Evolutionary conservation across 73 alveolate genomes (phyloP), one percentile per base, ranked within the genome.

Genomic region (Diophrys appendiculata): DNA sequence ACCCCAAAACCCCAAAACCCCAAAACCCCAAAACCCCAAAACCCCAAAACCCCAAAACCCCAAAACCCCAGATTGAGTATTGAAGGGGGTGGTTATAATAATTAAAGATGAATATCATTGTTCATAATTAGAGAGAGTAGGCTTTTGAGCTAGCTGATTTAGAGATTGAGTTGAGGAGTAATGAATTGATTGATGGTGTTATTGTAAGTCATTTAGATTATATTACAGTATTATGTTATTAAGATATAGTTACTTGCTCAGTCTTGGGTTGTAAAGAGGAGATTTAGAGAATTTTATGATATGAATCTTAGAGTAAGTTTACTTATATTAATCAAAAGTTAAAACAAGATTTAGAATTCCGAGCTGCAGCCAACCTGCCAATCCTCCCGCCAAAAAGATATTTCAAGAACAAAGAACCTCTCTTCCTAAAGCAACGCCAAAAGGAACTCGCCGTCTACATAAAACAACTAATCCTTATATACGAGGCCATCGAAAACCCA

Each of bases 401-500:
- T 14, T 73, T 82, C 72, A 71, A 60, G 54, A 82, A 82, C 60
- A 72, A 5, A 5, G 64, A 54, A 64, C 65, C 64, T 29, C 68
- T 27, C 34, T 75, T 75, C 43, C 53, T 75, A 2, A 52, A 54
- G 33, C 18, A 1, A 13, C 2, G 83, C 33, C n/a, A 69, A 79
- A 27, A 81, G 30, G 74, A 68, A 0, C 80, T 86, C 13, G 72
- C 80, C 72, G 52, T 72, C 5, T 86, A 78, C 70, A 28, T 86
- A 13, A 86, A 86, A 52, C 18, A n/a, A 23, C 55, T 86, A 25
- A 86, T 86, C 25, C 71, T 86, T 0, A 78, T 86, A 1, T 86
- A 79, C 55, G 93, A 86, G 53, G 93, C 93, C n/a, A 73, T 86
- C n/a, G 89, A 72, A 72, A 72, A 78, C 55, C 93, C 93, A 0